These are phyloP conservation scores for Parathielavia appendiculata DNA, from an alignment of 495 filamentous ascomycete genomes.

Conservation along the genomic window DNA sequence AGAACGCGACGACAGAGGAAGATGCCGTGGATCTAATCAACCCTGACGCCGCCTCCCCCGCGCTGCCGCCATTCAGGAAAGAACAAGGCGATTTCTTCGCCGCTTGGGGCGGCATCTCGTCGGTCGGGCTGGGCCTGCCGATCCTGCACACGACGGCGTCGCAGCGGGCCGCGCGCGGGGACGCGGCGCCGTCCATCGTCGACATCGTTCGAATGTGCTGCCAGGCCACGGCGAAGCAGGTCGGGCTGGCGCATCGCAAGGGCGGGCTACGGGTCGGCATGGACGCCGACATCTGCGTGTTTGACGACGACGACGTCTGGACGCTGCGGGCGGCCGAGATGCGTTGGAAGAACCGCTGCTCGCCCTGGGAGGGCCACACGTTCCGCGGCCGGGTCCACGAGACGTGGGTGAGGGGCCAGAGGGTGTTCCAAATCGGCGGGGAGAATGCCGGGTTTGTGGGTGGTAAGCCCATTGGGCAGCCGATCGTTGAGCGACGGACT, in stretches of 20 bases:
- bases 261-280: constrained; percentile 77
- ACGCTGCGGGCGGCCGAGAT: constrained; percentile 60
- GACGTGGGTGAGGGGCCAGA: constrained; percentile 81
- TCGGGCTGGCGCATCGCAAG: constrained; percentile 78
- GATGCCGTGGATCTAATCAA: not conserved
- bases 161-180: constrained; percentile 49
- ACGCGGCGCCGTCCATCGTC: constrained; percentile 48
- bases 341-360: constrained; percentile 94
- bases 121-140: constrained; percentile 83
- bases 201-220: constrained; percentile 83
- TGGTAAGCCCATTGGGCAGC: constrained; percentile 36
- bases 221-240: constrained; percentile 82
- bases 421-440: constrained; percentile 57
- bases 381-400: constrained; percentile 78
- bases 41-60: not conserved
- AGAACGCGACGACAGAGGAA: not conserved
- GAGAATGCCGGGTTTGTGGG: constrained; percentile 38
- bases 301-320: constrained; percentile 79
- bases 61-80: constrained; percentile 5
- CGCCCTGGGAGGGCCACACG: constrained; percentile 79
- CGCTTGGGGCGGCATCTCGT: constrained; percentile 94
- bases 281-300: constrained; percentile 89
- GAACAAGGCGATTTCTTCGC: constrained; percentile 79
- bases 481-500: constrained; percentile 42
- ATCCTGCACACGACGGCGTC: constrained; percentile 80